These are phyloP conservation scores for Lenwebbia sp. DNA, from an alignment of 345 rosid genomes.

Conservation along the genomic window DNA sequence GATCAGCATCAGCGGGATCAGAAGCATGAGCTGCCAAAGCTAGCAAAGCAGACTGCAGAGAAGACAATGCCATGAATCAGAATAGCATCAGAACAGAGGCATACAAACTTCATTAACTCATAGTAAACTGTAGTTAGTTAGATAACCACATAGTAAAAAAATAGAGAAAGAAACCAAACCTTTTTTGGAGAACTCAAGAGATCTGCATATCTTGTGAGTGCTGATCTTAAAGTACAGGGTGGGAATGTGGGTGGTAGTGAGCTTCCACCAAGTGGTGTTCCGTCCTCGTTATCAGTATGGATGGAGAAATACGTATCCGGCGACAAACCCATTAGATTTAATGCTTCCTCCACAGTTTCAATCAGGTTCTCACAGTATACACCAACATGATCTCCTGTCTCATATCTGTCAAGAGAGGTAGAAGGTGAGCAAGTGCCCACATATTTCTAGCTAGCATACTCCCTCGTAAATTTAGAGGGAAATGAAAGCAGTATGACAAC, in stretches of 20 bases:
- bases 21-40: slow-evolving; percentile 90
- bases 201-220: slow-evolving; percentile 65
- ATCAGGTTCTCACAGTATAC: slow-evolving; percentile 61
- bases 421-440: neutral
- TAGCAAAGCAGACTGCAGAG: slow-evolving; percentile 64
- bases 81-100: neutral
- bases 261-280: slow-evolving; percentile 49
- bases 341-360: slow-evolving; percentile 73
- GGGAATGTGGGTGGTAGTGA: slow-evolving; percentile 75
- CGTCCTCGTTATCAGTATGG: slow-evolving; percentile 69
- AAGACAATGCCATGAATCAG: neutral
- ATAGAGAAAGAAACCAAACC: slow-evolving; percentile 20
- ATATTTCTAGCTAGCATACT: neutral
- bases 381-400: slow-evolving; percentile 65
- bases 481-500: neutral
- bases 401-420: slow-evolving; percentile 45
- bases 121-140: neutral
- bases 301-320: slow-evolving; percentile 65
- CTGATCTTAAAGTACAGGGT: slow-evolving; percentile 66
- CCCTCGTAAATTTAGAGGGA: neutral
- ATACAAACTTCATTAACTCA: neutral
- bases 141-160: neutral
- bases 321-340: slow-evolving; percentile 54
- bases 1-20: slow-evolving; percentile 70
- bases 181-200: slow-evolving; percentile 74